Evolutionary conservation across 1,284 basidiomycete species (phyloP).

Genomic region (Taiwanofungus camphoratus): DNA sequence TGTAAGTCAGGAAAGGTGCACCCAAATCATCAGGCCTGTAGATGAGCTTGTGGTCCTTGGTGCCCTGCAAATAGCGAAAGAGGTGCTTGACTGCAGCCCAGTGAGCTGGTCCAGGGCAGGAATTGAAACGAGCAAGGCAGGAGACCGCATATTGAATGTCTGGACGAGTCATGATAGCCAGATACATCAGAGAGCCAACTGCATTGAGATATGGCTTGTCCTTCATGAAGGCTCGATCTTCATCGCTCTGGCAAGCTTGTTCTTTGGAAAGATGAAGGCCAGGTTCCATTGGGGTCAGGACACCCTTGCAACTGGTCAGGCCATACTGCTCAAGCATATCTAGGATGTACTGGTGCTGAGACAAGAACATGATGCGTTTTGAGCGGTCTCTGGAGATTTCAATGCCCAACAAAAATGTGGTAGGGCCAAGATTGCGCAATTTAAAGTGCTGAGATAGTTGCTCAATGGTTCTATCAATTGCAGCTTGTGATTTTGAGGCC

Average conservation of each 20-base stretch:
- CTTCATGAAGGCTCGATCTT: no score
- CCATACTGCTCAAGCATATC: conserved; percentile 28
- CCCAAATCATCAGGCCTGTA: no score
- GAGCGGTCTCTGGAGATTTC: conserved; percentile 26
- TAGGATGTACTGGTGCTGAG: conserved; percentile 30
- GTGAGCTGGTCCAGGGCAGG: no score
- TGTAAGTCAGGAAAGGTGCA: no score
- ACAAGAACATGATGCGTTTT: conserved; percentile 23
- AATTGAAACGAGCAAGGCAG: no score
- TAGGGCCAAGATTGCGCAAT: conserved; percentile 22
- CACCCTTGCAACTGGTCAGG: conserved; percentile 28
- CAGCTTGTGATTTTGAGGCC: conserved; percentile 3
- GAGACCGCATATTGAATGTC: conserved; percentile 11
- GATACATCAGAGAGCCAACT: conserved; percentile 12
- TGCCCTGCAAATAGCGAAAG: conserved; percentile 15
- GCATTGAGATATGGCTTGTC: conserved; percentile 5
- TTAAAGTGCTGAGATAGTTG: conserved; percentile 15
- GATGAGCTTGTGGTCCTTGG: conserved; percentile 1
- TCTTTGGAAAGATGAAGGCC: conserved; percentile 7
- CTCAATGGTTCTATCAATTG: conserved; percentile 7
- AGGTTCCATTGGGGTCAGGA: conserved; percentile 29
- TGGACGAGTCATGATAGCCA: conserved; percentile 10
- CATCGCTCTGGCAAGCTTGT: no score
- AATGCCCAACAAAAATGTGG: conserved; percentile 31
- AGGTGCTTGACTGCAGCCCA: no score